Evolutionary conservation across 495 filamentous ascomycete genomes (phyloP), one percentile per base, ranked within the genome.

Genomic region (Viridothelium virens): DNA sequence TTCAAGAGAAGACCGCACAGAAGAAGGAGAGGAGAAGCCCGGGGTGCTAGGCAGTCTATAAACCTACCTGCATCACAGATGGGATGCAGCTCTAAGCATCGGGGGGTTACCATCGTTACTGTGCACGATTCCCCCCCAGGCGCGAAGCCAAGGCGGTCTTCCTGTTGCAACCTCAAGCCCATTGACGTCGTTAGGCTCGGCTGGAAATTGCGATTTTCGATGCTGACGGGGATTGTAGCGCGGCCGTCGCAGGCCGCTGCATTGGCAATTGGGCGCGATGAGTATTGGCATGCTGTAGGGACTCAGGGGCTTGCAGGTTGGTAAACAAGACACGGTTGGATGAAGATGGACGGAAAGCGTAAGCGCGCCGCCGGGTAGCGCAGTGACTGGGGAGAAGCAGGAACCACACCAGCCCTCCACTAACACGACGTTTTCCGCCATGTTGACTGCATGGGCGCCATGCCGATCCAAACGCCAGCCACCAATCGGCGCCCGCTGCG

Each of bases 251-350:
- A 18, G 18, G 53, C 53, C 53, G 53, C 18, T 59, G 53, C 53
- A 59, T 59, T 59, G 31, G 53, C 53, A 59, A 59, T 59, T 46
- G 53, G 53, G 53, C 53, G 18, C 53, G 53, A 31, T 59, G 53
- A 59, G 53, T 14, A 59, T 59, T 59, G 53, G 31, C 9, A 59
- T 34, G 25, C 18, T 34, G 53, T 59, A 59, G 18, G 53, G 53
- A 59, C 53, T 59, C 53, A 59, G 53, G 53, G 53, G 53, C 53
- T 59, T 59, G 53, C 53, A 59, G 53, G 53, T 59, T 59, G 53
- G 53, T 59, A 59, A 59, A 59, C 53, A 59, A 59, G 53, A 36
- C 53, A 36, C 18, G 53, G 53, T 59, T 59, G 53, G 53, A 1
- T 14, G 10, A n/a, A 11, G 18, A 25, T 5, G 18, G 48, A 59